phyloP scores from a whole-genome alignment of 331 rosid species.

The Quercus phellos region DNA sequence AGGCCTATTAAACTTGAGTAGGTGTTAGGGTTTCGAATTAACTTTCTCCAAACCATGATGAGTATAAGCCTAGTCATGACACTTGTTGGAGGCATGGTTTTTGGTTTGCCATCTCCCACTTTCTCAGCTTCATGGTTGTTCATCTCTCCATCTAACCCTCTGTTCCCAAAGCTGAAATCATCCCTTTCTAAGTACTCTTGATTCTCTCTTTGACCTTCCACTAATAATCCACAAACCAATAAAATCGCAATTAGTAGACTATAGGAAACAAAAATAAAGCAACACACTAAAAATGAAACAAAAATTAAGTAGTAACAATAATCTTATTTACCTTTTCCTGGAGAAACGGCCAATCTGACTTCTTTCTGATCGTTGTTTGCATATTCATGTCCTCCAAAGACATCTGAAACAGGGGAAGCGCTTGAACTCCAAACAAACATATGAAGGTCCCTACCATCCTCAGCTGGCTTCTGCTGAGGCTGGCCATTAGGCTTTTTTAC shows the following conservation, averaged over 20 bases:
- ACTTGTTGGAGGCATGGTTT: slow-evolving; percentile 72
- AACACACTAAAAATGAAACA: background rate
- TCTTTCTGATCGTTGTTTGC: slow-evolving; percentile 66
- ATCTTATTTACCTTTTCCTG: slow-evolving; percentile 51
- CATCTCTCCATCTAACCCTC: slow-evolving; percentile 47
- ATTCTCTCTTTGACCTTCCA: slow-evolving; percentile 57
- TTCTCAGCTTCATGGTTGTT: slow-evolving; percentile 43
- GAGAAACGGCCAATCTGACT: slow-evolving; percentile 54
- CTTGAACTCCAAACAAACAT: slow-evolving; percentile 94
- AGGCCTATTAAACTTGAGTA: slow-evolving; percentile 78
- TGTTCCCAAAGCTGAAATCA: slow-evolving; percentile 71
- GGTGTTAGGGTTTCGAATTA: slow-evolving; percentile 86
- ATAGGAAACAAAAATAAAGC: background rate
- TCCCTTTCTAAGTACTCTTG: slow-evolving; percentile 58
- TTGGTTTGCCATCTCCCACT: slow-evolving; percentile 43
- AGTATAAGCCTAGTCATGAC: slow-evolving; percentile 91
- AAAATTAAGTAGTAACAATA: background rate
- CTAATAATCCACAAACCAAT: slow-evolving; percentile 16
- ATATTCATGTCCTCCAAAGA: slow-evolving; percentile 64
- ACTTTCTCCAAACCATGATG: slow-evolving; percentile 92
- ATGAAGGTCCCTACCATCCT: slow-evolving; percentile 65
- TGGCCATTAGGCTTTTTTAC: slow-evolving; percentile 48
- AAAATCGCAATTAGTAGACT: background rate
- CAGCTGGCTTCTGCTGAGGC: slow-evolving; percentile 24
- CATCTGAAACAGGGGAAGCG: slow-evolving; percentile 77